Evolutionary conservation across 495 filamentous ascomycete species (phyloP).

Genomic region (Cenococcum geophilum): DNA sequence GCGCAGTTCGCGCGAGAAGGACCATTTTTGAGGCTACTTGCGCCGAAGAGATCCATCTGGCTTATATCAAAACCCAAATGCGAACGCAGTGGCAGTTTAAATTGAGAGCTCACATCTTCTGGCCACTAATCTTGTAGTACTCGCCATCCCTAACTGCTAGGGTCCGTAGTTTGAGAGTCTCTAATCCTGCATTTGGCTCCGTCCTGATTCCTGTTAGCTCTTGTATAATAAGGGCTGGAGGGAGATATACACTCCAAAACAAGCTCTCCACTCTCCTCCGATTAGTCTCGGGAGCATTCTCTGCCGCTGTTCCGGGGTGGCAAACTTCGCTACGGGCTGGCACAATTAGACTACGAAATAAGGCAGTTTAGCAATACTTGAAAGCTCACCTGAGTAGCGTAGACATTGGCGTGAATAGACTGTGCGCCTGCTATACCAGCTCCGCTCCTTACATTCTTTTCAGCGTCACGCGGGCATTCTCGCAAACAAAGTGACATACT

Average conservation of each 20-base stretch:
- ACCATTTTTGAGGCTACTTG: conserved; percentile 75
- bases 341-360: background rate
- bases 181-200: conserved; percentile 65
- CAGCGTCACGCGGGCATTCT: too few relatives aligned
- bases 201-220: conserved; percentile 32
- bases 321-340: conserved; percentile 61
- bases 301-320: conserved; percentile 52
- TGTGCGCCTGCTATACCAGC: conserved; percentile 76
- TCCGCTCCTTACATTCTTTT: conserved; percentile 44
- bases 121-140: conserved; percentile 58
- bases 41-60: conserved; percentile 64
- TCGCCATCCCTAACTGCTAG: conserved; percentile 47
- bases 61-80: background rate
- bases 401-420: conserved; percentile 69
- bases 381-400: conserved; percentile 55
- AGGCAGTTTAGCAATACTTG: background rate
- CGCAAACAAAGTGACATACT: conserved; percentile 35
- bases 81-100: background rate
- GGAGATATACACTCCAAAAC: conserved; percentile 55
- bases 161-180: conserved; percentile 64
- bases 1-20: conserved; percentile 66
- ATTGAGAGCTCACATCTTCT: conserved; percentile 57
- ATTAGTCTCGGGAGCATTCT: conserved; percentile 63
- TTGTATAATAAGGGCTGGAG: background rate
- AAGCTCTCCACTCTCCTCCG: conserved; percentile 59